Conservation (phyloP, 495 filamentous ascomycete genomes). For the Cercophora scortea region DNA sequence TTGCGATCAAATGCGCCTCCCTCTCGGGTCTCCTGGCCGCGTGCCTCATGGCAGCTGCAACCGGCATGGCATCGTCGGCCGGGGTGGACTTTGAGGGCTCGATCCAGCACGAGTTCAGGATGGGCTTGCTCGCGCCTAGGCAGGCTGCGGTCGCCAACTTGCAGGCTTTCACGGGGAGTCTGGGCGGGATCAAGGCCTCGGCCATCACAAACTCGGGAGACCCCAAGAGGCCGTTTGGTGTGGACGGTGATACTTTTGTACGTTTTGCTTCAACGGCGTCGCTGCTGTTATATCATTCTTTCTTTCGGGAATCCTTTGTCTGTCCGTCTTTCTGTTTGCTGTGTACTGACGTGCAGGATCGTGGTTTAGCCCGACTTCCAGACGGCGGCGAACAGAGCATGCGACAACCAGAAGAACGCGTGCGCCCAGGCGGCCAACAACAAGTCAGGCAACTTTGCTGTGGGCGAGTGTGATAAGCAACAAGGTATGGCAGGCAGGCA, state of each 20-base stretch:
- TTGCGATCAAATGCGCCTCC: neutral
- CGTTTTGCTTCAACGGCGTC: slow-evolving; percentile 12
- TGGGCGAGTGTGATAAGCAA: slow-evolving; percentile 31
- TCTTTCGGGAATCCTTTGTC: neutral
- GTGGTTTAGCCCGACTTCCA: slow-evolving; percentile 27
- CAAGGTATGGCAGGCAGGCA: too few species aligned
- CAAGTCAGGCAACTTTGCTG: slow-evolving; percentile 15
- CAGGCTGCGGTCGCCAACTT: slow-evolving; percentile 15
- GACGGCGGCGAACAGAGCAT: slow-evolving; percentile 28
- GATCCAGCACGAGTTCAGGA: slow-evolving; percentile 12
- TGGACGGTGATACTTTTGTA: slow-evolving; percentile 41
- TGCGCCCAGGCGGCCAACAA: slow-evolving; percentile 29
- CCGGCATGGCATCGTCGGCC: neutral
- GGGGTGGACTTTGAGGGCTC: slow-evolving; percentile 2
- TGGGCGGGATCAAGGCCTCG: slow-evolving; percentile 16
- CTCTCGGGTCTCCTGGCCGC: slow-evolving; percentile 3
- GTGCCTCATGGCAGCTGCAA: neutral
- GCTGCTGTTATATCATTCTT: too few species aligned
- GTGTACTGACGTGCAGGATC: neutral
- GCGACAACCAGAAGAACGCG: slow-evolving; percentile 34
- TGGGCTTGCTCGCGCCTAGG: slow-evolving; percentile 9
- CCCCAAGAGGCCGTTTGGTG: slow-evolving; percentile 33
- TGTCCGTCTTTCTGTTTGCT: slow-evolving; percentile 20
- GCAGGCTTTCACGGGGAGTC: slow-evolving; percentile 14
- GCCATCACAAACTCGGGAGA: slow-evolving; percentile 30